Evolutionary conservation across 1,284 basidiomycete genomes (phyloP).

Genomic region (Apiotrichum akiyoshidainum): DNA sequence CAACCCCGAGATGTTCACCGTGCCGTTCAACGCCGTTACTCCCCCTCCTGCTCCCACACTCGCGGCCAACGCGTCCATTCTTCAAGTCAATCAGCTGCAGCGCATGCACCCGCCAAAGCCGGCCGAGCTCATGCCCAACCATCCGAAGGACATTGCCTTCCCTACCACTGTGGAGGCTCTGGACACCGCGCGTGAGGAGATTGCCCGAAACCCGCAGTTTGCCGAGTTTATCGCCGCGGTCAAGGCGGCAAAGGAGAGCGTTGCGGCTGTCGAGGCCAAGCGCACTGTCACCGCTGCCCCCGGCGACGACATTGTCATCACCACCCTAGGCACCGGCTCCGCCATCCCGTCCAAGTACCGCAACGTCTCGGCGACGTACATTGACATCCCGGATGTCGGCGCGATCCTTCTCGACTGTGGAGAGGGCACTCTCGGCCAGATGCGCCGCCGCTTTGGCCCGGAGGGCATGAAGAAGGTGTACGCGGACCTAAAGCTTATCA

Average conservation of each 20-base stretch:
- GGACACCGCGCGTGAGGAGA: slow-evolving; percentile 15
- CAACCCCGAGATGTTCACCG: slow-evolving; percentile 69
- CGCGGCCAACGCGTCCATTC: slow-evolving; percentile 9
- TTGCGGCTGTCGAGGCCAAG: slow-evolving; percentile 17
- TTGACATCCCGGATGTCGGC: slow-evolving; percentile 66
- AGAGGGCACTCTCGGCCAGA: slow-evolving; percentile 87
- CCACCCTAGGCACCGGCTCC: slow-evolving; percentile 84
- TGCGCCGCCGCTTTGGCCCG: slow-evolving; percentile 73
- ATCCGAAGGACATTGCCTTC: slow-evolving; percentile 31
- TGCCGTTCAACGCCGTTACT: slow-evolving; percentile 59
- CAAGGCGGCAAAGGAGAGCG: slow-evolving; percentile 21
- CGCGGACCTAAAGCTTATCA: slow-evolving; percentile 72
- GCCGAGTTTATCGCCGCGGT: slow-evolving; percentile 17
- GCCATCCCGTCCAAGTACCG: slow-evolving; percentile 78
- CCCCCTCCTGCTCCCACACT: slow-evolving; percentile 19
- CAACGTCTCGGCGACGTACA: slow-evolving; percentile 75
- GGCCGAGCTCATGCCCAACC: slow-evolving; percentile 15
- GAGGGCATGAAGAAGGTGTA: slow-evolving; percentile 56
- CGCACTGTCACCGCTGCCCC: slow-evolving; percentile 27
- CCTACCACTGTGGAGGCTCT: slow-evolving; percentile 25
- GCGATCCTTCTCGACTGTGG: slow-evolving; percentile 82
- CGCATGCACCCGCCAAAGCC: slow-evolving; percentile 34
- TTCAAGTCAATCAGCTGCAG: slow-evolving; percentile 56
- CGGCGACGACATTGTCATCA: slow-evolving; percentile 67
- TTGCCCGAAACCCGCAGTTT: slow-evolving; percentile 25